Base-by-base conservation (phyloP, 2,329 filamentous ascomycete genomes). In the Lasiodiplodia hormozganensis region DNA sequence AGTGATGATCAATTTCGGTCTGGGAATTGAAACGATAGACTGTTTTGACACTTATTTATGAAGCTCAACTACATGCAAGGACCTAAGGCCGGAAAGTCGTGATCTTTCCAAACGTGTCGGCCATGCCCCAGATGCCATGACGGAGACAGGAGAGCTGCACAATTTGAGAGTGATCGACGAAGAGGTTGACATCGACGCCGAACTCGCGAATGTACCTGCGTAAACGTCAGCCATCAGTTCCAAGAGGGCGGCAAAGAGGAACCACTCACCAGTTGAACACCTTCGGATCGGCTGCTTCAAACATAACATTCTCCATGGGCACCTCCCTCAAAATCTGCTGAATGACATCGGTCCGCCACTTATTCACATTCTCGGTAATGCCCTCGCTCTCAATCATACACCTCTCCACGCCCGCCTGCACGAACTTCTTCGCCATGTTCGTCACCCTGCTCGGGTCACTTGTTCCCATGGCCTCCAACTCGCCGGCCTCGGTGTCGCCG, bases 381-480 rank as follows among this genome's bases (percentile, higher is more conserved):
- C 85, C 85, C 75, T 87, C 85, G n/a, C 84, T 86, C 73, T 88
- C 85, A 67, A 87, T 85, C 85, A 88, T 88, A 72, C 87, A 79
- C 10, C 85, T 77, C 74, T 87, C 85, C 3, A 88, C 85, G 0
- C 85, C 85, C 0, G 79, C 82, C 21, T 84, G 79, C 18, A 87
- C 78, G 70, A 87, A 87, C 52, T 78, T 77, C 69, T 78, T 82
- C 12, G 83, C 85, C 70, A 86, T 73, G 67, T 83, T 82, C 23
- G 86, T 79, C 36, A 87, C 73, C 69, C 84, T 85, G 16, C 77
- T 77, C 0, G 84, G 83, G 70, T 86, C 84, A 4, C 81, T 83
- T 12, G 84, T 84, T 3, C 84, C 85, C 21, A 85, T 78, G 4
- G 78, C 77, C 74, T 84, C 81, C 4, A 87, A 79, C 34, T 81